Conservation (phyloP, 768 basidiomycete species). For the Atractiella rhizophila region DNA sequence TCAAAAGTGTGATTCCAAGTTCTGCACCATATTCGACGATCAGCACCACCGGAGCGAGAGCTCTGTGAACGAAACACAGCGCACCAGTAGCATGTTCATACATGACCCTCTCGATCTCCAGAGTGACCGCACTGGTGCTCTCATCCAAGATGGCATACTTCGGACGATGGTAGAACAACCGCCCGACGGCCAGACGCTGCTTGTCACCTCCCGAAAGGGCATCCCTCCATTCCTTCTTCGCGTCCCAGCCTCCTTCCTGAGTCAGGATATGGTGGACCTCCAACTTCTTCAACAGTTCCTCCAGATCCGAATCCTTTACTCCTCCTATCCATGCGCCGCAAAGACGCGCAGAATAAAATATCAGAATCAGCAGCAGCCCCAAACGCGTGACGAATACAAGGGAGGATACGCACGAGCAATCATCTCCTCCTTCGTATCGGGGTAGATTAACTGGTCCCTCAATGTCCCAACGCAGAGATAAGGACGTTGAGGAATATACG, state of each 20-base stretch:
- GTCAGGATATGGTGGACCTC: slow-evolving; percentile 68
- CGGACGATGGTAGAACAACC: slow-evolving; percentile 82
- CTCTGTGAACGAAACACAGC: too few species aligned
- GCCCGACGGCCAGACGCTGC: slow-evolving; percentile 89
- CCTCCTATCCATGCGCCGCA: slow-evolving; percentile 46
- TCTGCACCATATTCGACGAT: slow-evolving; percentile 15
- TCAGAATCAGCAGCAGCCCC: neutral
- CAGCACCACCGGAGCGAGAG: slow-evolving; percentile 17
- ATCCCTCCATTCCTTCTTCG: slow-evolving; percentile 74
- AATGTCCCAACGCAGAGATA: slow-evolving; percentile 84
- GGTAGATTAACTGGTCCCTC: slow-evolving; percentile 89
- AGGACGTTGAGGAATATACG: slow-evolving; percentile 82
- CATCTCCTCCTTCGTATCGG: slow-evolving; percentile 59
- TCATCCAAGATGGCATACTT: slow-evolving; percentile 97
- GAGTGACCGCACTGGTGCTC: slow-evolving; percentile 78
- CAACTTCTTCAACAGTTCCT: slow-evolving; percentile 44
- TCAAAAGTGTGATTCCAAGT: slow-evolving; percentile 71
- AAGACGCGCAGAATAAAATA: slow-evolving; percentile 29
- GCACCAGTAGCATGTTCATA: too few species aligned
- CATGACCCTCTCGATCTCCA: slow-evolving; percentile 16
- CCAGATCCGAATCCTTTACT: slow-evolving; percentile 46
- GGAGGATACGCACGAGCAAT: slow-evolving; percentile 32
- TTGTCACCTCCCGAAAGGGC: slow-evolving; percentile 87
- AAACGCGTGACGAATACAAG: neutral
- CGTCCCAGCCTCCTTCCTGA: slow-evolving; percentile 89